phyloP scores from a whole-genome alignment of 495 filamentous ascomycete species.

The Podospora pseudoanserina region DNA sequence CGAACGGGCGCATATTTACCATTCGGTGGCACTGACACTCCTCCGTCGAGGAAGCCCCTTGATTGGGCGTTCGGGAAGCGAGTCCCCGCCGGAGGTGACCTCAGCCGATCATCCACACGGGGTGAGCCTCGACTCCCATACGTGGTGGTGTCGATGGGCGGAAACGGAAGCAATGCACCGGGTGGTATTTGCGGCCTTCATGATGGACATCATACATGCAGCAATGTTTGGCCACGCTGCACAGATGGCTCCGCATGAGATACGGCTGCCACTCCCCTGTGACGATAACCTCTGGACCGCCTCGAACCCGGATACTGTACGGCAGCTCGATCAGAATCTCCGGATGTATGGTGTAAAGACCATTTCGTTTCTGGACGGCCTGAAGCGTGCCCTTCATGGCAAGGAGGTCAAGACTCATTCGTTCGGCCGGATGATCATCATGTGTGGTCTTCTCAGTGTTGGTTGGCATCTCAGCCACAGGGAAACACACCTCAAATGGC shows the following conservation, averaged over 20 bases:
- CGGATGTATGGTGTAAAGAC: constrained; percentile 80
- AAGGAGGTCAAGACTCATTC: constrained; percentile 85
- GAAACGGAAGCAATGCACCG: constrained; percentile 87
- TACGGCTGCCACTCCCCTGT: constrained; percentile 88
- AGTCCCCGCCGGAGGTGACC: constrained; percentile 73
- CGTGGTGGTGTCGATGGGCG: constrained; percentile 95
- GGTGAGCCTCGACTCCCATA: constrained; percentile 61
- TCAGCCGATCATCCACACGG: constrained; percentile 49
- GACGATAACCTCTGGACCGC: constrained; percentile 94
- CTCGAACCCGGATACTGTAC: constrained; percentile 78
- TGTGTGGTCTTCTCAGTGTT: constrained; percentile 89
- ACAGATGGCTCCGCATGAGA: constrained; percentile 94
- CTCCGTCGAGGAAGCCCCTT: constrained; percentile 91
- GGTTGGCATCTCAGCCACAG: constrained; percentile 96
- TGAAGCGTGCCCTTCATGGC: constrained; percentile 85
- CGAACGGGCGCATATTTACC: constrained; percentile 93
- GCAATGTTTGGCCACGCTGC: constrained; percentile 97
- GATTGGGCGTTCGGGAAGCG: constrained; percentile 81
- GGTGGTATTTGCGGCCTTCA: constrained; percentile 91
- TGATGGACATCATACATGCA: constrained; percentile 89
- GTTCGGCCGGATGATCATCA: constrained; percentile 90
- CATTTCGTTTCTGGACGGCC: constrained; percentile 81
- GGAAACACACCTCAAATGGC: constrained; percentile 85
- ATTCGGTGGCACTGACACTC: constrained; percentile 88
- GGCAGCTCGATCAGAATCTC: constrained; percentile 75